Conservation (phyloP, 1,284 basidiomycete species). For the Cryptococcus hybrid region DNA sequence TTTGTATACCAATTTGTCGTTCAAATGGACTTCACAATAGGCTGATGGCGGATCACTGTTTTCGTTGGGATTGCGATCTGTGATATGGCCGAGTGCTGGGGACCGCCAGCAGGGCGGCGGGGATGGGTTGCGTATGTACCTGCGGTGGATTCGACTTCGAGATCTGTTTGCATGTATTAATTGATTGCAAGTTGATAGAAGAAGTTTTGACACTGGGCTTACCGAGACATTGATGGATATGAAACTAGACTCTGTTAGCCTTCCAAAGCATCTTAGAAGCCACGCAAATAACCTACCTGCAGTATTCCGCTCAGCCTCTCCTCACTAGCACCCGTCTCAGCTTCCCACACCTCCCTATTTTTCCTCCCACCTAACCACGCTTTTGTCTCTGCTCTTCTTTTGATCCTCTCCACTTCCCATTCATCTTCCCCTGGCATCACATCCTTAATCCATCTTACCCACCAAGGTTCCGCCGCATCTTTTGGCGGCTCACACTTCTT, state of each 20-base stretch:
- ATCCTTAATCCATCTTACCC: slow-evolving; percentile 31
- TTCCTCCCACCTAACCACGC: slow-evolving; percentile 47
- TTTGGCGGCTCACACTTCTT: slow-evolving; percentile 9
- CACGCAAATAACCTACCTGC: slow-evolving; percentile 19
- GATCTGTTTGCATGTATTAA: slow-evolving; percentile 18
- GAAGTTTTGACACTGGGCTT: slow-evolving; percentile 18
- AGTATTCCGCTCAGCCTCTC: slow-evolving; percentile 41
- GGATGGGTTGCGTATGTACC: slow-evolving; percentile 38
- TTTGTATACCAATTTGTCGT: slow-evolving; percentile 51
- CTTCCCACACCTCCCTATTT: slow-evolving; percentile 48
- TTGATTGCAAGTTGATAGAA: neutral
- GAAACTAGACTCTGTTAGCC: slow-evolving; percentile 27
- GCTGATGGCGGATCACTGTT: slow-evolving; percentile 46
- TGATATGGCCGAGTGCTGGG: slow-evolving; percentile 40
- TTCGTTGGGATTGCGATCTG: slow-evolving; percentile 42
- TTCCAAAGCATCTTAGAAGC: neutral
- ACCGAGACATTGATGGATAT: slow-evolving; percentile 43
- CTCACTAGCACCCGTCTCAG: slow-evolving; percentile 31
- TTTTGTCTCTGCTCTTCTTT: slow-evolving; percentile 40
- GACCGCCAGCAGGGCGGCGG: slow-evolving; percentile 37
- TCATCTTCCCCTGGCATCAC: slow-evolving; percentile 13
- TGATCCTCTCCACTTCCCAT: slow-evolving; percentile 40
- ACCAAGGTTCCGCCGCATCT: slow-evolving; percentile 20
- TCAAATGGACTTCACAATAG: slow-evolving; percentile 52
- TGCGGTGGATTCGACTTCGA: slow-evolving; percentile 38